phyloP scores from a whole-genome alignment of 2,329 filamentous ascomycete genomes.

The Periconia sp. region DNA sequence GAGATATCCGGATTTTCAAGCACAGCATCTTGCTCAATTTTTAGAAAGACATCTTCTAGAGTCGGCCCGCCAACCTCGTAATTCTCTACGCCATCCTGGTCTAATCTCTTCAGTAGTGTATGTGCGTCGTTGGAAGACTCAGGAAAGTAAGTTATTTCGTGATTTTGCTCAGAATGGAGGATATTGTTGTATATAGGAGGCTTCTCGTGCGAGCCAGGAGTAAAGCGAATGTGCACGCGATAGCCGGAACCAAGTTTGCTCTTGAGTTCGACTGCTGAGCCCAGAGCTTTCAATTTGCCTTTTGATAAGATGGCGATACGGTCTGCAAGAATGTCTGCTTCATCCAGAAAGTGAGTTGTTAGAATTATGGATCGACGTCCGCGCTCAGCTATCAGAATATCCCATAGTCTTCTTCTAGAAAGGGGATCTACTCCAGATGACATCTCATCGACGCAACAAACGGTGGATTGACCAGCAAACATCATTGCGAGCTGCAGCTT shows the following conservation, averaged over 20 bases:
- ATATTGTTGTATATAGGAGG: constrained; percentile 4
- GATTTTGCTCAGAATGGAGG: constrained; percentile 1
- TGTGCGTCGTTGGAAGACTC: constrained; percentile 55
- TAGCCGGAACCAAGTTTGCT: constrained; percentile 80
- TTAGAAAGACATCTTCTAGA: constrained; percentile 86
- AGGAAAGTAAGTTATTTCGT: constrained; percentile 46
- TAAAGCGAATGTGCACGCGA: constrained; percentile 47
- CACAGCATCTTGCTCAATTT: constrained; percentile 72
- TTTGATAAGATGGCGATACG: constrained; percentile 86
- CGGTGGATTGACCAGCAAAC: constrained; percentile 82
- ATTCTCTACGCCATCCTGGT: constrained; percentile 53
- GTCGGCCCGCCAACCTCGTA: constrained; percentile 85
- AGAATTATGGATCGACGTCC: constrained; percentile 79
- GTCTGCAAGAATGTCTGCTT: constrained; percentile 85
- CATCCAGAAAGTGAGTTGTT: constrained; percentile 90
- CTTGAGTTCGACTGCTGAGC: constrained; percentile 83
- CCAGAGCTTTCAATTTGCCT: constrained; percentile 76
- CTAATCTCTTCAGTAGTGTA: constrained; percentile 1
- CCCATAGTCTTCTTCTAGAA: constrained; percentile 86
- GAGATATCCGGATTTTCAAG: too few relatives aligned
- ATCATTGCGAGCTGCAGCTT: constrained; percentile 92
- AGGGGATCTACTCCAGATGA: constrained; percentile 85
- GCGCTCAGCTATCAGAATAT: constrained; percentile 83
- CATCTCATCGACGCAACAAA: constrained; percentile 92
- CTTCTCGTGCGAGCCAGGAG: constrained; percentile 28